These are phyloP conservation scores for Panaeolus papilionaceus DNA, from an alignment of 768 basidiomycete species.

Conservation along the genomic window DNA sequence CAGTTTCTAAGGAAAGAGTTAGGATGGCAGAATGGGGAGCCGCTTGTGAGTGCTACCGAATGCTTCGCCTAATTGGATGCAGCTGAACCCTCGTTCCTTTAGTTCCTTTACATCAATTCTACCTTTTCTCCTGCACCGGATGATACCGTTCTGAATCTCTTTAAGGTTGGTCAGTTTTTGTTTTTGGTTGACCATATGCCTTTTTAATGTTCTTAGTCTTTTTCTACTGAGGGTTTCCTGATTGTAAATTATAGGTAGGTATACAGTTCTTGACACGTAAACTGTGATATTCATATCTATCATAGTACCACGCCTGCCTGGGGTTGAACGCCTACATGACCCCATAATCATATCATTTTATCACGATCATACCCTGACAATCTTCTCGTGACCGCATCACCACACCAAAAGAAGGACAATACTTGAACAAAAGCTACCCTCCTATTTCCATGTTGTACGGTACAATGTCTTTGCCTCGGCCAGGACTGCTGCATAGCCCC, in stretches of 20 bases:
- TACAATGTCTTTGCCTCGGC: background rate
- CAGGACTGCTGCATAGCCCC: background rate
- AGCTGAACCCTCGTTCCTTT: slow-evolving; percentile 40
- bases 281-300: slow-evolving; percentile 11
- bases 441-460: background rate
- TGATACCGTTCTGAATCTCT: slow-evolving; percentile 80
- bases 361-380: slow-evolving; percentile 9
- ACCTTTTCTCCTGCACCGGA: slow-evolving; percentile 86
- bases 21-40: slow-evolving; percentile 85
- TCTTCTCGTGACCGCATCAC: slow-evolving; percentile 9
- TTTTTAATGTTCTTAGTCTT: slow-evolving; percentile 57
- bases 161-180: slow-evolving; percentile 52
- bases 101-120: slow-evolving; percentile 72
- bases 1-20: slow-evolving; percentile 91
- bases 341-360: slow-evolving; percentile 10
- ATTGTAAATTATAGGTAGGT: slow-evolving; percentile 90
- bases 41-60: slow-evolving; percentile 63
- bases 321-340: slow-evolving; percentile 37
- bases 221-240: slow-evolving; percentile 86
- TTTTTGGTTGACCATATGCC: background rate
- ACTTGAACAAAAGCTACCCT: slow-evolving; percentile 2
- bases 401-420: background rate
- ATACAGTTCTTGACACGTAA: background rate
- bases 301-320: slow-evolving; percentile 51
- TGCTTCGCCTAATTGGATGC: slow-evolving; percentile 18